A percentile compares a stretch with the other conserved stretches of the same genome.
Evolutionary conservation across 2,329 filamentous ascomycete species (phyloP).

Genomic region (Aspergillus uvarum): DNA sequence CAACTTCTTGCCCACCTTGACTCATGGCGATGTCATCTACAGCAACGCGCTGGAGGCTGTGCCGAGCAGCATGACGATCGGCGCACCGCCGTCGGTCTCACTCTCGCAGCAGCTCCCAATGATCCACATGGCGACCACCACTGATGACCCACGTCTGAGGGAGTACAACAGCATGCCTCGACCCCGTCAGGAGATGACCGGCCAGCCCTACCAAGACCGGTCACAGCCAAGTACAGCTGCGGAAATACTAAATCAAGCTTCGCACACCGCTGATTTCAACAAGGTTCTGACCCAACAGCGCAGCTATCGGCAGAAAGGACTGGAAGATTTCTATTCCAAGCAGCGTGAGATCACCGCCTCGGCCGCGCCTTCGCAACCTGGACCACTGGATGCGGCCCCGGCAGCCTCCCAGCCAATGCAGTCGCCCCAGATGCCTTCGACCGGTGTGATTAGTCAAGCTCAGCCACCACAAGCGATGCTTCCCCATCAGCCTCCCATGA

Average conservation of each 20-base stretch:
- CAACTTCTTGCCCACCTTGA: slow-evolving; percentile 59
- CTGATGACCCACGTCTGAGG: slow-evolving; percentile 72
- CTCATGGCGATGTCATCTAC: slow-evolving; percentile 86
- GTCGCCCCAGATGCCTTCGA: slow-evolving; percentile 37
- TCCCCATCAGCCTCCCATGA: slow-evolving; percentile 46
- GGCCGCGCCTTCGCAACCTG: slow-evolving; percentile 32
- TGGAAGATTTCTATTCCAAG: slow-evolving; percentile 78
- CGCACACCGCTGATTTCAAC: slow-evolving; percentile 88
- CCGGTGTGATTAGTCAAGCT: slow-evolving; percentile 35
- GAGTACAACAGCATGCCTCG: slow-evolving; percentile 83
- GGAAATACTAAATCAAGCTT: slow-evolving; percentile 82
- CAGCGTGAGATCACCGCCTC: slow-evolving; percentile 73
- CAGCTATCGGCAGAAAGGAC: slow-evolving; percentile 72
- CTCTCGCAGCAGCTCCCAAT: slow-evolving; percentile 70
- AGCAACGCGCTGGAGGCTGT: slow-evolving; percentile 71
- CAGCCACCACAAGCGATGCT: slow-evolving; percentile 39
- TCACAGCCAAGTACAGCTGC: slow-evolving; percentile 71
- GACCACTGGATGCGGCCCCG: slow-evolving; percentile 35
- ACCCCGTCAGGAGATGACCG: slow-evolving; percentile 84
- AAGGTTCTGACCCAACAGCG: slow-evolving; percentile 79
- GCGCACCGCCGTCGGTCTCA: slow-evolving; percentile 63
- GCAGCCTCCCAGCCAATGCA: slow-evolving; percentile 41
- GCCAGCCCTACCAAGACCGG: slow-evolving; percentile 83
- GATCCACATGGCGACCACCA: slow-evolving; percentile 77
- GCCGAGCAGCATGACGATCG: slow-evolving; percentile 68